Percentiles rank a stretch among this genome's conserved stretches.
phyloP scores from a whole-genome alignment of 2,329 filamentous ascomycete genomes.

The Fusarium anguioides region DNA sequence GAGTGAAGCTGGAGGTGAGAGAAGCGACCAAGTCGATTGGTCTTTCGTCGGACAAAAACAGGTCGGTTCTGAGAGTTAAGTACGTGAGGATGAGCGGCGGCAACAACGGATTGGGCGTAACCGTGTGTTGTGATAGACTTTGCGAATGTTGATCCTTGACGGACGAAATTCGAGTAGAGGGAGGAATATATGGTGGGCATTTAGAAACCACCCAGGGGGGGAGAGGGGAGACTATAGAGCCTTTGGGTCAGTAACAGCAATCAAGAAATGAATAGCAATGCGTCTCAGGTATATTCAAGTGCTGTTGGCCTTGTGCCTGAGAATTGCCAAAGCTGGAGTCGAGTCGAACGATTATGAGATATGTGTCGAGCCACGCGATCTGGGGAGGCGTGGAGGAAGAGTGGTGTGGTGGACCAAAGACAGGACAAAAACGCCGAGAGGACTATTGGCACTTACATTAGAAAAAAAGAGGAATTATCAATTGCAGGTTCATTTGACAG shows the following conservation, averaged over 20 bases:
- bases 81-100: constrained; percentile 84
- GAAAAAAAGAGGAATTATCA: constrained; percentile 67
- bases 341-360: constrained; percentile 46
- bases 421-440: neutral
- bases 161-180: constrained; percentile 85
- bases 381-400: constrained; percentile 33
- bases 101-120: constrained; percentile 97
- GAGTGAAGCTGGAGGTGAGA: constrained; percentile 75
- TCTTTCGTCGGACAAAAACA: constrained; percentile 69
- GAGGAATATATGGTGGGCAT: constrained; percentile 82
- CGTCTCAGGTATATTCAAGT: constrained; percentile 11
- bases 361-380: constrained; percentile 44
- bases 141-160: constrained; percentile 84
- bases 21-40: constrained; percentile 65
- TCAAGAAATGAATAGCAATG: neutral
- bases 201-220: constrained; percentile 79
- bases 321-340: constrained; percentile 31
- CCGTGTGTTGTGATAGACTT: constrained; percentile 98
- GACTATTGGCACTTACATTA: constrained; percentile 64
- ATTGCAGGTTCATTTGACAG: constrained; percentile 99
- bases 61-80: constrained; percentile 78
- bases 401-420: constrained; percentile 39
- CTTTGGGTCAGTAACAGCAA: constrained; percentile 42
- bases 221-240: constrained; percentile 61
- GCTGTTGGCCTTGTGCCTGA: constrained; percentile 33